Evolutionary conservation across 768 basidiomycete genomes (phyloP).

Genomic region (Hygrophorus pudorinus): DNA sequence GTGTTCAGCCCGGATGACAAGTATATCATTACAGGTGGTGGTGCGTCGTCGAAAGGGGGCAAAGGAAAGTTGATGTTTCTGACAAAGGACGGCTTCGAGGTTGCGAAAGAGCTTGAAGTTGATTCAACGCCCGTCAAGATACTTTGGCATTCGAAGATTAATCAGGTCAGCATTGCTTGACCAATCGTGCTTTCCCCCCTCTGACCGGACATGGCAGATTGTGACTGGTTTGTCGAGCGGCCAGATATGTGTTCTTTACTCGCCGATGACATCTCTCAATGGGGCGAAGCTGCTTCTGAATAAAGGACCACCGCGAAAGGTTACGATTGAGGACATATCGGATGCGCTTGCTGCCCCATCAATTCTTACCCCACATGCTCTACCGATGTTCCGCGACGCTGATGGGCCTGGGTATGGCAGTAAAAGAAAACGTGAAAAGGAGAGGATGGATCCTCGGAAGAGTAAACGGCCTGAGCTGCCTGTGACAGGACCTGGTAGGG

Average conservation of each 20-base stretch:
- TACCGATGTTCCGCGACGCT: conserved; percentile 89
- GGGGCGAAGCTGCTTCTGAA: conserved; percentile 85
- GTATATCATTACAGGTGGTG: conserved; percentile 77
- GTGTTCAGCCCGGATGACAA: conserved; percentile 94
- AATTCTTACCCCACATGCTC: conserved; percentile 85
- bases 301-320: conserved; percentile 78
- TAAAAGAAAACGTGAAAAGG: conserved; percentile 87
- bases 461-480: conserved; percentile 89
- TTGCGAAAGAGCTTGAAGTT: conserved; percentile 56
- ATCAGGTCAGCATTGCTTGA: conserved; percentile 72
- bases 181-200: too few species aligned
- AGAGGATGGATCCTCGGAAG: conserved; percentile 82
- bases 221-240: conserved; percentile 83
- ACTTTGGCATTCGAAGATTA: conserved; percentile 94
- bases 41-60: conserved; percentile 54
- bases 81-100: conserved; percentile 57
- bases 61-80: conserved; percentile 69
- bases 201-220: conserved; percentile 43
- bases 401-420: conserved; percentile 57
- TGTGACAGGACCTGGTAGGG: conserved; percentile 85
- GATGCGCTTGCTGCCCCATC: conserved; percentile 77
- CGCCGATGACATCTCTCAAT: conserved; percentile 79
- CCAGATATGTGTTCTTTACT: conserved; percentile 84
- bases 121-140: conserved; percentile 83
- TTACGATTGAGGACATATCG: conserved; percentile 81